Conservation (phyloP, 2,329 filamentous ascomycete genomes). For the Colletotrichum zoysiae region DNA sequence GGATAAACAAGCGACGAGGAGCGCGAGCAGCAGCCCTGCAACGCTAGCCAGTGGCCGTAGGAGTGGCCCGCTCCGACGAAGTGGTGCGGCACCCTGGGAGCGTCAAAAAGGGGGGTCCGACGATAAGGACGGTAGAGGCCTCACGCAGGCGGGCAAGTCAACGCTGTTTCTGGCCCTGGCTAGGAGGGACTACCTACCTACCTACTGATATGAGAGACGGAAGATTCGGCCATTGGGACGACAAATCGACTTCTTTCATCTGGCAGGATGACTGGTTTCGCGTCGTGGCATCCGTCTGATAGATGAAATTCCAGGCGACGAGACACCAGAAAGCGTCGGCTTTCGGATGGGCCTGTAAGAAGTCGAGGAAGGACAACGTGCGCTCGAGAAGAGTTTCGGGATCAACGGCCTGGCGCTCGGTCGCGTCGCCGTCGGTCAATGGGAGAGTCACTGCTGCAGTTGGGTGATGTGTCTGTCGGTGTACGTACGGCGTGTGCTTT, state of each 20-base stretch:
- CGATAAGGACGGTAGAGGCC: conserved; percentile 20
- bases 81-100: conserved; percentile 24
- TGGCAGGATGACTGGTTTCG: conserved; percentile 10
- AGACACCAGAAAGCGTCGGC: conserved; percentile 25
- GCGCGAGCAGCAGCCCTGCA: conserved; percentile 5
- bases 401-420: conserved; percentile 34
- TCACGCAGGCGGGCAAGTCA: background rate
- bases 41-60: conserved; percentile 29
- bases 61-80: conserved; percentile 34
- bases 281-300: conserved; percentile 23
- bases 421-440: conserved; percentile 20
- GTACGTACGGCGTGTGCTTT: conserved; percentile 2
- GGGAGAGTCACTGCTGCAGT: conserved; percentile 12
- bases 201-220: background rate
- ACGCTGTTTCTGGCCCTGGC: conserved; percentile 13
- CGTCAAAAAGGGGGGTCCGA: conserved; percentile 20
- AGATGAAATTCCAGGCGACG: conserved; percentile 29
- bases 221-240: conserved; percentile 15
- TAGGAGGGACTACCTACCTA: background rate
- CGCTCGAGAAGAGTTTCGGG: conserved; percentile 29
- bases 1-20: conserved; percentile 14
- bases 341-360: conserved; percentile 34
- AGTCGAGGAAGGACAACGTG: conserved; percentile 32
- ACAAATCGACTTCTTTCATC: background rate
- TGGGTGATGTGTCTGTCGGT: conserved; percentile 5